Base-by-base conservation (phyloP, 441 rosid genomes). In the Pelargonium myrrhifolium region DNA sequence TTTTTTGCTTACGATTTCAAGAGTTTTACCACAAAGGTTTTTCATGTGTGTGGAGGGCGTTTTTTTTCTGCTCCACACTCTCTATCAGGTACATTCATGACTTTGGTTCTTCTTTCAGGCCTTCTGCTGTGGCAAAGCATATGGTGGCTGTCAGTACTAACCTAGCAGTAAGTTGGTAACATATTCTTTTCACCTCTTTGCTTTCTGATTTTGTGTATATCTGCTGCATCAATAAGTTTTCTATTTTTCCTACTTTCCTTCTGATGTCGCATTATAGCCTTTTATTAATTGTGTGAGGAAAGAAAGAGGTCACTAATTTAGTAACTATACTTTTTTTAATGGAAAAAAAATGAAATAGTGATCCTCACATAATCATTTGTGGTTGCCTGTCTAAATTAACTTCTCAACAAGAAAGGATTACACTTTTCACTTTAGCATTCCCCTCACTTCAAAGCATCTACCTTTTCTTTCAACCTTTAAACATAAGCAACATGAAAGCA, bases 61-160 rank as follows among this genome's bases (percentile, higher is more conserved):
- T 1, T 58, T 9, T 58, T n/a, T 21, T 28, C 62, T 58, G 62
- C 31, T 66, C 65, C 20, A 60, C 20, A 17, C 22, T 18, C 39
- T 12, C 20, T 18, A 20, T 22, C 53, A 31, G 40, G 10, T 8
- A 37, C 8, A 37, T n/a, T 53, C 21, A 60, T 69, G 66, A 61
- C 56, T 72, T 66, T 37, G 71, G 64, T 66, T 72, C 62, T 51
- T 71, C 62, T 78, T 67, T 71, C 80, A 93, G 99, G 81, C 86
- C 89, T 74, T 83, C 90, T 66, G 96, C 97, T 20, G 96, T 91
- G 79, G 90, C 93, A 67, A 93, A 93, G 83, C 99, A 93, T 81
- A 93, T 93, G 99, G 97, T 93, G 76, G 99, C 99, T 22, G 90
- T 93, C 80, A 93, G 97, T 82, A 91, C 97, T 65, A 93, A 93